phyloP scores from a whole-genome alignment of 1,284 basidiomycete species.

The Leccinum variabile region DNA sequence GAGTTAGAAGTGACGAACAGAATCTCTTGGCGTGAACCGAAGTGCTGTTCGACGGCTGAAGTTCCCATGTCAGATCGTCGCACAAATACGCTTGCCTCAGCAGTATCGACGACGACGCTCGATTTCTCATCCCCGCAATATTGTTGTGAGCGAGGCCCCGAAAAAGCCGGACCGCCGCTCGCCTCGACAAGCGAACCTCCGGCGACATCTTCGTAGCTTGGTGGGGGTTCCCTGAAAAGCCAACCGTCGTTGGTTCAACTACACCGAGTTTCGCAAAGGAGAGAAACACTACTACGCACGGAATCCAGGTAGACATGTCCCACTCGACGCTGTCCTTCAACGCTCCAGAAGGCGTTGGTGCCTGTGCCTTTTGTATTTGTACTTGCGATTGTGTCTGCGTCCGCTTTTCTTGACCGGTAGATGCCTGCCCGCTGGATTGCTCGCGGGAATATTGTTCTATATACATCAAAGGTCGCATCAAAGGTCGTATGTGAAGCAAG shows the following conservation, averaged over 20 bases:
- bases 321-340: constrained; percentile 1
- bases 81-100: background rate
- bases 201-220: constrained; percentile 18
- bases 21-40: background rate
- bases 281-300: constrained; percentile 6
- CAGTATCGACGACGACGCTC: background rate
- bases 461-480: background rate
- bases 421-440: background rate
- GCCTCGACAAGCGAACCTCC: background rate
- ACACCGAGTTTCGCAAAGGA: background rate
- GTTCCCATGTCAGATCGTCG: background rate
- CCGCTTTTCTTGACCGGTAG: background rate
- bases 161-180: background rate
- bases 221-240: constrained; percentile 5
- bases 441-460: background rate
- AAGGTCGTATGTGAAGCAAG: background rate
- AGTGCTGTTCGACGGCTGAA: background rate
- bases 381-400: background rate
- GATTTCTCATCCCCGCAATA: background rate
- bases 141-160: background rate
- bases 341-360: background rate
- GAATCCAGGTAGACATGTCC: background rate
- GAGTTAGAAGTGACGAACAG: background rate
- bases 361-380: background rate
- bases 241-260: background rate